Percentiles rank a stretch among this genome's conserved stretches.
These are phyloP conservation scores for Sequoiadendron giganteum DNA, from an alignment of 75 land plant species.

Conservation along the genomic window DNA sequence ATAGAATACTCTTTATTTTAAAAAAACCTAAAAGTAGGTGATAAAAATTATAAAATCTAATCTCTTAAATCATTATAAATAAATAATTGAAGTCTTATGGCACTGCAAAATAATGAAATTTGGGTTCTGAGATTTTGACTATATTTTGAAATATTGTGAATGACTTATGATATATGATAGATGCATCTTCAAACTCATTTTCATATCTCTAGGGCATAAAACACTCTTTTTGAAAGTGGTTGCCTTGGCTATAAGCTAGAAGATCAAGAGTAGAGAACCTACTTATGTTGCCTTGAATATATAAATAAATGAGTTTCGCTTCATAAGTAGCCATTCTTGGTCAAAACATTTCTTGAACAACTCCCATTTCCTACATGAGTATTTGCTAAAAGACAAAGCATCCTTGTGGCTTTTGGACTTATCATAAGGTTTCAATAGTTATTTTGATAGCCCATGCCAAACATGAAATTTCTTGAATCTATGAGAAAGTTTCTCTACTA, in stretches of 20 bases:
- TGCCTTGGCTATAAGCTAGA: neutral
- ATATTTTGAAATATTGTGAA: no score
- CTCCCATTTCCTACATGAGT: slow-evolving; percentile 56
- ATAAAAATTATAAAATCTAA: no score
- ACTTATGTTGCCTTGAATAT: slow-evolving; percentile 75
- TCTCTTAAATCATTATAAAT: no score
- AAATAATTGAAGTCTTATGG: no score
- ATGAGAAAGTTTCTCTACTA: slow-evolving; percentile 44
- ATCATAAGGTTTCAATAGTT: slow-evolving; percentile 41
- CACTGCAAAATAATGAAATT: no score
- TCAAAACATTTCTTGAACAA: slow-evolving; percentile 59
- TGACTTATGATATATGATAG: no score
- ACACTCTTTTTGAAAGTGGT: neutral
- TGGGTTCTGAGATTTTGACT: no score
- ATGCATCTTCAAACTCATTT: no score
- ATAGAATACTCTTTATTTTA: no score
- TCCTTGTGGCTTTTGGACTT: slow-evolving; percentile 29
- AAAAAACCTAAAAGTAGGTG: no score
- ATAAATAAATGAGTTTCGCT: slow-evolving; percentile 69
- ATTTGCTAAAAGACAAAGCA: slow-evolving; percentile 40
- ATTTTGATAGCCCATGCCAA: slow-evolving; percentile 33
- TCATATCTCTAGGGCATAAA: no score
- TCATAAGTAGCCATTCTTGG: slow-evolving; percentile 68
- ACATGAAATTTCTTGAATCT: slow-evolving; percentile 39
- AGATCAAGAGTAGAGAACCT: neutral